Evolutionary conservation across 768 basidiomycete species (phyloP), one percentile per base, ranked within the genome.

Genomic region (Exsudoporus frostii): DNA sequence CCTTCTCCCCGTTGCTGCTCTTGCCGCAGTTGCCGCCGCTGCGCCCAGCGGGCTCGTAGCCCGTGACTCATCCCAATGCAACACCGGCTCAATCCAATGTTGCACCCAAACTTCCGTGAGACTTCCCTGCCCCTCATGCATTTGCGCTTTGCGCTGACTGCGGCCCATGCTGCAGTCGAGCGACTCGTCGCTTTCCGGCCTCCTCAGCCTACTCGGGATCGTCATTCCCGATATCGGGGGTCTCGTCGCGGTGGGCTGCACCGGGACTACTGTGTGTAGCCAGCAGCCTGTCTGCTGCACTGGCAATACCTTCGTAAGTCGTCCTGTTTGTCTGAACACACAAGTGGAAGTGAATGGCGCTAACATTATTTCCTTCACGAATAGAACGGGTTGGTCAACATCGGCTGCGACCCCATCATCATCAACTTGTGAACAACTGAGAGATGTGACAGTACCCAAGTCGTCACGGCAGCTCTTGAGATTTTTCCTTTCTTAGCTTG

Each of bases 211-310:
- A 1, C 48, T 65, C 9, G 54, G 55, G 1, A 0, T 48, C 9
- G n/a, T 8, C 4, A 6, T 47, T 8, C 47, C 47, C 8, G 0
- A 0, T 5, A 0, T 40, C 9, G 0, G 6, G 1, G 57, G 55
- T 27, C 41, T 50, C 6, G 7, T 63, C 9, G 63, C 57, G 13
- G 7, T 48, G 0, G 6, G 8, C 11, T 65, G 63, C 36, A 13
- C 15, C n/a, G 64, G 51, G 7, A 48, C 19, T 1, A 33, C 50
- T 1, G 1, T 17, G 1, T 65, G 64, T 33, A 32, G 38, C 11
- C 33, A 51, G 20, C 45, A 66, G 33, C 19, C 64, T 0, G 57
- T 65, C 29, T 64, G 64, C 22, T 64, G 63, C 47, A 49, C 32
- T 4, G 45, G 39, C 2, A 53, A 64, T 6, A 22, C 13, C 4